Evolutionary conservation across 2,329 filamentous ascomycete genomes (phyloP).

Genomic region (Volutella citrinella): DNA sequence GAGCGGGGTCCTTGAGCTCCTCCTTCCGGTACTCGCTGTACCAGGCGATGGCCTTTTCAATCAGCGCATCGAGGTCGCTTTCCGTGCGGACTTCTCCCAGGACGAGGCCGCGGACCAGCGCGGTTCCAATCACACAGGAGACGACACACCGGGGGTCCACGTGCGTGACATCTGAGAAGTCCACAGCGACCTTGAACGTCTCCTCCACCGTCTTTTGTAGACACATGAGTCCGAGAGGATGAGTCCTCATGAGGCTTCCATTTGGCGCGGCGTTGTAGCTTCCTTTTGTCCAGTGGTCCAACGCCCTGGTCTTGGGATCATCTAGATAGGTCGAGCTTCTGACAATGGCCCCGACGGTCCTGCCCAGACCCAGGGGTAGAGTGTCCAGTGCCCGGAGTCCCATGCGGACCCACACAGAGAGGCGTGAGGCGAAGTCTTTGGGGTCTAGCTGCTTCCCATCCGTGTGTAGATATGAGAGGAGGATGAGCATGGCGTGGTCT

Average conservation of each 20-base stretch:
- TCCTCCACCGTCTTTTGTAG: constrained; percentile 37
- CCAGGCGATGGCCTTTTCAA: constrained; percentile 40
- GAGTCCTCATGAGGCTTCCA: constrained; percentile 51
- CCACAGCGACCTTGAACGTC: constrained; percentile 41
- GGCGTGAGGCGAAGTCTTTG: constrained; percentile 41
- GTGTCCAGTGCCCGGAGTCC: constrained; percentile 46
- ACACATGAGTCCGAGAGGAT: constrained; percentile 48
- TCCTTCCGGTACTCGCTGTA: constrained; percentile 22
- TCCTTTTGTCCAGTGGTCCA: constrained; percentile 38
- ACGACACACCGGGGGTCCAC: constrained; percentile 50
- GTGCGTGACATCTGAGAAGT: constrained; percentile 45
- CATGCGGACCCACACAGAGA: constrained; percentile 45
- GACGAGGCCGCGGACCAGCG: constrained; percentile 43
- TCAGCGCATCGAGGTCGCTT: constrained; percentile 37
- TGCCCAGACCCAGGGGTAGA: constrained; percentile 46
- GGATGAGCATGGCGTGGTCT: constrained; percentile 48
- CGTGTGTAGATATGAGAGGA: constrained; percentile 46
- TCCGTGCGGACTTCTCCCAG: constrained; percentile 41
- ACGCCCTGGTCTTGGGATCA: constrained; percentile 38
- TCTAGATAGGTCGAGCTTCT: constrained; percentile 34
- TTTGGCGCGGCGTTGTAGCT: constrained; percentile 44
- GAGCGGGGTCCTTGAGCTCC: constrained; percentile 20
- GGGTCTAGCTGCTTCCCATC: constrained; percentile 35
- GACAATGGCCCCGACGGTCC: constrained; percentile 44
- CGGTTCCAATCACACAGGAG: constrained; percentile 45